These are phyloP conservation scores for Solanum megistacrolobum DNA, from an alignment of 257 asterid genomes.

Conservation along the genomic window DNA sequence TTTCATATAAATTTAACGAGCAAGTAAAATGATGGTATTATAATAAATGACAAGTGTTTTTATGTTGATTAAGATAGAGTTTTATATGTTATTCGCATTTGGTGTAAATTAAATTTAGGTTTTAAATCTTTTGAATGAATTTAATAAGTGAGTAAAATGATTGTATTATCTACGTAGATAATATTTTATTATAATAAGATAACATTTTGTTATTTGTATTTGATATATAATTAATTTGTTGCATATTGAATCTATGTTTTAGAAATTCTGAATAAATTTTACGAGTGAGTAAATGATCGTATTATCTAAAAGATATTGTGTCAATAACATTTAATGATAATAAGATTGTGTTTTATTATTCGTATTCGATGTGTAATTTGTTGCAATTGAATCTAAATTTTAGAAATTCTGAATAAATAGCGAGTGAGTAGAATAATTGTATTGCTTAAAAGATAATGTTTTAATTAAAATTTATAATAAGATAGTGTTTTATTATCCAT, in stretches of 20 bases:
- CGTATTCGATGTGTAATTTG: neutral
- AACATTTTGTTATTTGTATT: neutral
- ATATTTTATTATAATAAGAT: neutral
- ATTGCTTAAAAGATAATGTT: neutral
- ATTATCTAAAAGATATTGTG: neutral
- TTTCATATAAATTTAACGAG: neutral
- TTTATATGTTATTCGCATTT: neutral
- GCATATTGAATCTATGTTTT: fast-evolving
- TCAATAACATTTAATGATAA: neutral
- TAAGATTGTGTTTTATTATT: neutral
- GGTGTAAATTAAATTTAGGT: neutral
- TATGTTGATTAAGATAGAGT: neutral
- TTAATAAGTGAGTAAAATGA: neutral
- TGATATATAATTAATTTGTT: neutral
- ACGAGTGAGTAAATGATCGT: neutral
- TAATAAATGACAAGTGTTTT: neutral
- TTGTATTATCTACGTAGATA: fast-evolving
- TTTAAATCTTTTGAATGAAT: neutral
- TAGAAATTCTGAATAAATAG: neutral
- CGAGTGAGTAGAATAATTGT: neutral
- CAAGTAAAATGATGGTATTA: neutral
- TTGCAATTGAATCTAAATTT: neutral
- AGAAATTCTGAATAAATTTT: neutral
- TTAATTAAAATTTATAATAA: neutral
- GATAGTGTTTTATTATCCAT: neutral